Evolutionary conservation across 108 stramenopile genomes (phyloP), one percentile per base, ranked within the genome.

Genomic region (Conticribra weissflogii): DNA sequence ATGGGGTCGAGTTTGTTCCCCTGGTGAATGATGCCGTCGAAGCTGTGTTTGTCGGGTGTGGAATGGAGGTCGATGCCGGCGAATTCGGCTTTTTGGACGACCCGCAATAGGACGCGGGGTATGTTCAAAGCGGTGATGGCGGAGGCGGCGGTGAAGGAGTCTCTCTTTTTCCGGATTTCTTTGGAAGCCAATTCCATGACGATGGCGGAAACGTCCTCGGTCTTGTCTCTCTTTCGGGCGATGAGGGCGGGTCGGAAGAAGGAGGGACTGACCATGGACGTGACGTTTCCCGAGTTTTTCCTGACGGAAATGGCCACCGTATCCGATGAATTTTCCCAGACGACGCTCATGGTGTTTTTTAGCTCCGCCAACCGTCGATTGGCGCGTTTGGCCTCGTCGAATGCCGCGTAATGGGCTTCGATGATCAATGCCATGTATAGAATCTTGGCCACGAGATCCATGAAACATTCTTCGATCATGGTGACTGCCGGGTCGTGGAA

Each of bases 311-410:
- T 73, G 16, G 72, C 58, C 46, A 87, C 81, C 1, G 75, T 74
- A 67, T 90, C 89, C 9, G 71, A 66, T 30, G 86, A 84, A 45
- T 67, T 63, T 45, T 86, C 81, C 89, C 86, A 90, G 0, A 87
- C 77, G 21, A 72, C 76, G 19, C 50, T 58, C 86, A 89, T 81
- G 0, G 85, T 45, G 25, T 66, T 46, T 21, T 72, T 74, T 2
- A 90, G 58, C 60, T 90, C 85, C 4, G 60, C 78, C 45, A 90
- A 54, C 4, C 85, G 44, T 0, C 86, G 74, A 2, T 67, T 61
- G 19, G 76, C 67, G 16, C 86, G 76, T 53, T 68, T 63, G 4
- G 30, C 56, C 22, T 78, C 62, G 62, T 86, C 87, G 59, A 90
- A 90, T 46, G 78, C 66, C 27, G 52, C 66, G 18, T 59, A 49